Evolutionary conservation across 768 basidiomycete species (phyloP).

Genomic region (Pleurotus salmoneostramineus): DNA sequence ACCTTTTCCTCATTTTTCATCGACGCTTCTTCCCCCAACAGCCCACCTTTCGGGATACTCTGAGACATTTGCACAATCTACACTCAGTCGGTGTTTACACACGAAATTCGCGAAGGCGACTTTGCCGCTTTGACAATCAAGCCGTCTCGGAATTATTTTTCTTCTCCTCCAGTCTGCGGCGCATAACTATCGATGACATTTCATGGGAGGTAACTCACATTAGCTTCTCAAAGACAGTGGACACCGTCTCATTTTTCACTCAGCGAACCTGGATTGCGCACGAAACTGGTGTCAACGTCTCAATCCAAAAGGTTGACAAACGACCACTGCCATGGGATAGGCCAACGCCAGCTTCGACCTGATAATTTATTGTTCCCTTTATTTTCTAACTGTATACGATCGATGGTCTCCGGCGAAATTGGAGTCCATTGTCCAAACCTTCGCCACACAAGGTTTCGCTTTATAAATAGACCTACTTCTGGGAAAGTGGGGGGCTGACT

Average conservation of each 20-base stretch:
- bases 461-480: not conserved
- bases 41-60: not conserved
- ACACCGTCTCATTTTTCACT: not conserved
- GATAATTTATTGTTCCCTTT: too few relatives aligned
- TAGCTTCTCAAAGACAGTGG: not conserved
- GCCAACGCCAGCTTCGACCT: not conserved
- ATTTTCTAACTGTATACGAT: not conserved
- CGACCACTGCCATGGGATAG: not conserved
- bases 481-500: not conserved
- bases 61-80: not conserved
- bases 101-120: not conserved
- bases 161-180: not conserved
- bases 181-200: not conserved
- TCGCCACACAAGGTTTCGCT: not conserved
- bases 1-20: not conserved
- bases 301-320: not conserved
- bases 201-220: conserved; percentile 1
- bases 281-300: not conserved
- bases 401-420: not conserved
- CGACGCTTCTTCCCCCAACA: not conserved
- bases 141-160: not conserved
- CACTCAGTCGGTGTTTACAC: not conserved
- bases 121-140: not conserved
- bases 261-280: not conserved
- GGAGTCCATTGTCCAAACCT: not conserved